Evolutionary conservation across 139 green algal species (phyloP), one percentile per base, ranked within the genome.

Genomic region (Monoraphidium neglectum): DNA sequence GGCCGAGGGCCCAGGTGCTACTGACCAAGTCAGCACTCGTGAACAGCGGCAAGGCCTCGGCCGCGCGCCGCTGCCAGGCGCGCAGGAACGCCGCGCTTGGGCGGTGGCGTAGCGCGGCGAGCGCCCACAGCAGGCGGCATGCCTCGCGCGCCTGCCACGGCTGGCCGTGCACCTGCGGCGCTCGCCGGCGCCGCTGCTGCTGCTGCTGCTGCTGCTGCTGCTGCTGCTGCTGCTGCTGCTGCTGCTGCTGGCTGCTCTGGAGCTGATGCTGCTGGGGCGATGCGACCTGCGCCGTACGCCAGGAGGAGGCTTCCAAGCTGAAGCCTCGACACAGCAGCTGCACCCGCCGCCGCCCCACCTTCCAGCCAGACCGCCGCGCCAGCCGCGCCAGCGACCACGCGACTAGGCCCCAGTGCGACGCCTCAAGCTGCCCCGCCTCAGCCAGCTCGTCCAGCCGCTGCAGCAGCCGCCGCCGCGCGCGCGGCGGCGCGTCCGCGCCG

Each of bases 231-330:
- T 36, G 63, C 28, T n/a, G n/a, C 26, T 56, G 32, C n/a, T 32
- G 61, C 32, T 69, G 72, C 40, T 62, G 56, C 72, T 70, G 72
- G 26, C 46, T 28, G 61, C 51, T 66, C 30, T 38, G 28, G 8
- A 72, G 47, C 24, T 40, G 59, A 13, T 68, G 72, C 36, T 59
- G 53, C 70, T 77, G 70, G 24, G 37, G 70, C 40, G 12, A 8
- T 26, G 24, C n/a, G n/a, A n/a, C n/a, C n/a, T n/a, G n/a, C n/a
- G n/a, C n/a, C 43, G 43, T 12, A 8, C 43, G 43, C 43, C 43
- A 51, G 8, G 8, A 8, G 43, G 43, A 8, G 8, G 43, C 43
- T 12, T 51, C 8, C 43, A 51, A 12, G 43, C 43, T 51, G 43
- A 51, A 51, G 43, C 43, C 43, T 8, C 43, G 43, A 8, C 8